Conservation (phyloP, 202 grass and related monocot genomes). For the Schoenoplectus triqueter region DNA sequence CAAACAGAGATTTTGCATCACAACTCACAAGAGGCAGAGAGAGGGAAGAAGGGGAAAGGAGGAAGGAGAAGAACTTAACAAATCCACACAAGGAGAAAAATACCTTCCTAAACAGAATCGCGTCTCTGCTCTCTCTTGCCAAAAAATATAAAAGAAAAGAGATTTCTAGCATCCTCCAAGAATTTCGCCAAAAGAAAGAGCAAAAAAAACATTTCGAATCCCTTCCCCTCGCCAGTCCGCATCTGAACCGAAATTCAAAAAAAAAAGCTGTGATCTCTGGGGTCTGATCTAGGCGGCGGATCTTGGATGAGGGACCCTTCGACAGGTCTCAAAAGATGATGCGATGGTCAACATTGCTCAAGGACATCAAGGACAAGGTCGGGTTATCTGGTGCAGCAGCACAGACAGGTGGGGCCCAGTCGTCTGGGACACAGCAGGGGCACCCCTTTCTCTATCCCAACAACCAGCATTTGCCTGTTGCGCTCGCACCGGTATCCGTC, state of each 20-base stretch:
- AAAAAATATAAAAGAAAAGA: neutral
- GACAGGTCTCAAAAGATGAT: slow-evolving; percentile 64
- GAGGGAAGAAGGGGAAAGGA: neutral
- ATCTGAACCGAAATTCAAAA: slow-evolving; percentile 29
- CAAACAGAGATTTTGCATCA: slow-evolving; percentile 28
- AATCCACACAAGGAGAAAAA: slow-evolving; percentile 27
- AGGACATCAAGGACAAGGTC: slow-evolving; percentile 76
- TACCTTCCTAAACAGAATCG: slow-evolving; percentile 29
- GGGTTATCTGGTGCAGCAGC: slow-evolving; percentile 68
- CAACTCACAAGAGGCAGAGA: neutral
- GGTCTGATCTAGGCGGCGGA: slow-evolving; percentile 84
- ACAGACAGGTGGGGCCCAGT: slow-evolving; percentile 41
- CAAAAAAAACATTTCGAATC: slow-evolving; percentile 6
- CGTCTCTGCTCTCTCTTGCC: neutral
- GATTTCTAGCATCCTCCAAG: neutral
- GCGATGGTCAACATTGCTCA: slow-evolving; percentile 99
- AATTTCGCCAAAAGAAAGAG: neutral
- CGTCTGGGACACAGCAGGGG: slow-evolving; percentile 49
- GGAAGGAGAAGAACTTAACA: slow-evolving; percentile 2
- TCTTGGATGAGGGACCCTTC: slow-evolving; percentile 61
- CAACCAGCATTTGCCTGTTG: slow-evolving; percentile 47
- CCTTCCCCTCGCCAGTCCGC: neutral
- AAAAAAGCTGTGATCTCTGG: slow-evolving; percentile 49
- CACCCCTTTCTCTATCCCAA: slow-evolving; percentile 51
- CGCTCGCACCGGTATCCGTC: slow-evolving; percentile 32